phyloP scores from a whole-genome alignment of 495 filamentous ascomycete species.

The Talaromyces wortmannii region DNA sequence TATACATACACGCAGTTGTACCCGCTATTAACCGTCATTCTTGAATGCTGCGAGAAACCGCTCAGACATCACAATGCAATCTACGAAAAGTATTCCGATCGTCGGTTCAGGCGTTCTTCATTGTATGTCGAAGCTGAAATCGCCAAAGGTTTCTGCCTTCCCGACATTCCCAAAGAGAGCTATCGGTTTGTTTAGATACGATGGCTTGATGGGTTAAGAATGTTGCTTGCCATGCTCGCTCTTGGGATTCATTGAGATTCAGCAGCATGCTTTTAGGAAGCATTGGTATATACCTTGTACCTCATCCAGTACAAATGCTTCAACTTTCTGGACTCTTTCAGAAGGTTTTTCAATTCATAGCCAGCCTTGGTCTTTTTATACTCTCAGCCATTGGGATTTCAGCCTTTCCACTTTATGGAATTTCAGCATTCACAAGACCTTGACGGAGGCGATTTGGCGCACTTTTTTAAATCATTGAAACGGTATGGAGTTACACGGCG shows the following conservation, averaged over 20 bases:
- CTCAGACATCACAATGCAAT: constrained; percentile 76
- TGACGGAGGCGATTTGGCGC: neutral
- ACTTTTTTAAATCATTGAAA: neutral
- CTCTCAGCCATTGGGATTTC: no score
- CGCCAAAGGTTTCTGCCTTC: constrained; percentile 41
- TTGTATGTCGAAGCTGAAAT: constrained; percentile 71
- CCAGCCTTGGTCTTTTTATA: no score
- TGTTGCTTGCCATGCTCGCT: neutral
- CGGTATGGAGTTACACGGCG: neutral
- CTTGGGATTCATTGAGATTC: neutral
- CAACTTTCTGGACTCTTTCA: neutral
- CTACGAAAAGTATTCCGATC: constrained; percentile 85
- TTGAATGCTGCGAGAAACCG: constrained; percentile 81
- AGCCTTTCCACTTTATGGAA: no score
- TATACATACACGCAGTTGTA: constrained; percentile 83
- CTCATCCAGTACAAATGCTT: neutral
- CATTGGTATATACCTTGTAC: constrained; percentile 4
- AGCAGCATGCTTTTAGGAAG: neutral
- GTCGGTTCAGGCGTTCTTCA: constrained; percentile 76
- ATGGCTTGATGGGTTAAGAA: neutral
- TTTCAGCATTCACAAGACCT: no score
- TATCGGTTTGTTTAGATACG: neutral
- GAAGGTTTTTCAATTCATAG: no score
- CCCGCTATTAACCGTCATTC: constrained; percentile 65
- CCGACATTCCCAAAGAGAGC: constrained; percentile 16